Evolutionary conservation across 768 basidiomycete species (phyloP).

Genomic region (Mycena epipterygia): DNA sequence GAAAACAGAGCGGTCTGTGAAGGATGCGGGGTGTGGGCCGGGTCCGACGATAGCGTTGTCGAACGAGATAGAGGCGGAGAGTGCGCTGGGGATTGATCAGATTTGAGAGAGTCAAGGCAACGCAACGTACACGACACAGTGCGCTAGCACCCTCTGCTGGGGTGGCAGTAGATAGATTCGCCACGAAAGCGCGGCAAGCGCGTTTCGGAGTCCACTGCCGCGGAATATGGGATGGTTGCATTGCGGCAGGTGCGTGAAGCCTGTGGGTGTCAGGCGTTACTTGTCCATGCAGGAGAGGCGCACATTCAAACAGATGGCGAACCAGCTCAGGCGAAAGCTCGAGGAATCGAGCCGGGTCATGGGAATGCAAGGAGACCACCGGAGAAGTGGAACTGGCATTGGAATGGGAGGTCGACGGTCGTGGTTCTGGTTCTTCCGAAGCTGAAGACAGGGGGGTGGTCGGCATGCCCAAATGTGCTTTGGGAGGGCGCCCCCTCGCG

Average conservation of each 20-base stretch:
- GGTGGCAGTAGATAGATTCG: conserved; percentile 13
- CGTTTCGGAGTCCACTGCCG: neutral
- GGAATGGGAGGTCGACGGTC: neutral
- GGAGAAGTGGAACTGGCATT: neutral
- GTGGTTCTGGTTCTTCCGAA: neutral
- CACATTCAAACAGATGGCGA: conserved; percentile 16
- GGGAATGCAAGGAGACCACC: no score
- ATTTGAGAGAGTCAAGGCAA: no score
- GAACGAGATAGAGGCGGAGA: conserved; percentile 6
- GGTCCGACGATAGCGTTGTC: conserved; percentile 10
- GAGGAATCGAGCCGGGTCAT: neutral
- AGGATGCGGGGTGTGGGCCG: conserved; percentile 5
- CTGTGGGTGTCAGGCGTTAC: neutral
- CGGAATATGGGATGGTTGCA: conserved; percentile 7
- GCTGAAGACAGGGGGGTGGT: neutral
- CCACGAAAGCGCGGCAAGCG: conserved; percentile 13
- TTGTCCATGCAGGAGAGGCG: no score
- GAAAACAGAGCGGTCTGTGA: conserved; percentile 20
- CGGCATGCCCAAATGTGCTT: neutral
- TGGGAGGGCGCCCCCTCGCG: conserved; percentile 11
- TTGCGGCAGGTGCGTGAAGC: neutral
- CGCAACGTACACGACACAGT: neutral
- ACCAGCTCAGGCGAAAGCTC: conserved; percentile 22
- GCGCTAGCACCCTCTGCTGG: conserved; percentile 4
- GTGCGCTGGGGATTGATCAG: neutral